Conservation (phyloP, 495 filamentous ascomycete genomes). For the Cercophora scortea region DNA sequence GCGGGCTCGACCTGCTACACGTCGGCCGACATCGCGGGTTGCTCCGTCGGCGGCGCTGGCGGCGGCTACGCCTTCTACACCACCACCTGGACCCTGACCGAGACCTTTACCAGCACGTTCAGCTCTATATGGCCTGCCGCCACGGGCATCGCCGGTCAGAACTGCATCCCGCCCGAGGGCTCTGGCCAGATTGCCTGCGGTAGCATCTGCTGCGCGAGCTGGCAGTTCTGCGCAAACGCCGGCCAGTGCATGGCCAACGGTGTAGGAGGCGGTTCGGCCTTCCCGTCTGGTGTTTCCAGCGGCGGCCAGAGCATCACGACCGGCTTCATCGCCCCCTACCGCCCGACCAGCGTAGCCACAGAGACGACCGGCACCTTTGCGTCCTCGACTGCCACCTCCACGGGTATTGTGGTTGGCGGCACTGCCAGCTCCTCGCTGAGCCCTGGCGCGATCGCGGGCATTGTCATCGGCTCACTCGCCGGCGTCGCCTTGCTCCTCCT, state of each 20-base stretch:
- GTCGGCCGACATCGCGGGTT: conserved; percentile 39
- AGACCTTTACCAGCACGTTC: conserved; percentile 61
- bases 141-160: conserved; percentile 31
- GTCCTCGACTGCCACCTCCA: conserved; percentile 37
- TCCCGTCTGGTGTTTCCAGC: conserved; percentile 33
- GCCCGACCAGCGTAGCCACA: conserved; percentile 58
- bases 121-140: conserved; percentile 34
- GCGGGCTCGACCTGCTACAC: conserved; percentile 55
- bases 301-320: conserved; percentile 28
- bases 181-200: conserved; percentile 64
- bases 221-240: conserved; percentile 54
- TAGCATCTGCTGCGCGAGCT: conserved; percentile 61
- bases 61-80: conserved; percentile 56
- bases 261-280: conserved; percentile 24
- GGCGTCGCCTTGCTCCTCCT: conserved; percentile 65
- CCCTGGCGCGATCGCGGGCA: conserved; percentile 86
- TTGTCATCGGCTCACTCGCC: conserved; percentile 80
- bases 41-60: conserved; percentile 18
- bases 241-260: conserved; percentile 37
- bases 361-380: conserved; percentile 26
- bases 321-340: conserved; percentile 52
- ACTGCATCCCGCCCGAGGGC: conserved; percentile 45
- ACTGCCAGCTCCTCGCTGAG: conserved; percentile 51
- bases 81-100: conserved; percentile 64
- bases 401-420: conserved; percentile 19